Evolutionary conservation across 2,329 filamentous ascomycete species (phyloP), one percentile per base, ranked within the genome.

Genomic region (Fusarium mexicanum): DNA sequence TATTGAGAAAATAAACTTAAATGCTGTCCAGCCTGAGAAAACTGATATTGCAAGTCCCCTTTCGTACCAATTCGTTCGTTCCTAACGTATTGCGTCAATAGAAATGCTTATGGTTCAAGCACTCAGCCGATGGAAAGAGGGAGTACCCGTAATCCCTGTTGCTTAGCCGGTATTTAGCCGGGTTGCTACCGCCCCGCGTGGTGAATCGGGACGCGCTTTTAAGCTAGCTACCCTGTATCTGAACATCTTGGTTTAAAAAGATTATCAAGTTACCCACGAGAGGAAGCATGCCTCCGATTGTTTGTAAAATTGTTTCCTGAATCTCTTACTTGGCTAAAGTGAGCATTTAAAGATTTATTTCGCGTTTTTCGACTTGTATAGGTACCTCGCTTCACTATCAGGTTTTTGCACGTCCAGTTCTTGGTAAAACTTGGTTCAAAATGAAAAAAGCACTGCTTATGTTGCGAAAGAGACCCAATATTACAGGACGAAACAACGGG

Each of bases 281-380:
- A 5, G 29, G 11, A n/a, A n/a, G 22, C 18, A 33, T 2, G 29
- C 10, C 22, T 31, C 3, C 1, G 17, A 18, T 9, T 6, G 3
- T n/a, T 9, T 33, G 22, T 5, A 3, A n/a, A 1, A n/a, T 17
- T 16, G 7, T 17, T n/a, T 5, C 44, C 26, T 16, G 13, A 16
- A 16, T 26, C 3, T 16, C 18, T 20, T 4, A 3, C 6, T 16
- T 14, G 8, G 22, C 4, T 5, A 10, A 10, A 14, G 1, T 3
- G 12, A 20, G 0, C 7, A 16, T 2, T 8, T 16, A 5, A 0
- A 16, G 24, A 8, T 8, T 3, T 22, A 8, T 5, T 0, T 29
- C 6, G 1, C 29, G 9, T 3, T 16, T 29, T 35, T 1, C 33
- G 6, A 3, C 33, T 35, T 35, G 14, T 35, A 35, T 35, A 35